Evolutionary conservation across 306 rosid species (phyloP).

Genomic region (Prunus mume): DNA sequence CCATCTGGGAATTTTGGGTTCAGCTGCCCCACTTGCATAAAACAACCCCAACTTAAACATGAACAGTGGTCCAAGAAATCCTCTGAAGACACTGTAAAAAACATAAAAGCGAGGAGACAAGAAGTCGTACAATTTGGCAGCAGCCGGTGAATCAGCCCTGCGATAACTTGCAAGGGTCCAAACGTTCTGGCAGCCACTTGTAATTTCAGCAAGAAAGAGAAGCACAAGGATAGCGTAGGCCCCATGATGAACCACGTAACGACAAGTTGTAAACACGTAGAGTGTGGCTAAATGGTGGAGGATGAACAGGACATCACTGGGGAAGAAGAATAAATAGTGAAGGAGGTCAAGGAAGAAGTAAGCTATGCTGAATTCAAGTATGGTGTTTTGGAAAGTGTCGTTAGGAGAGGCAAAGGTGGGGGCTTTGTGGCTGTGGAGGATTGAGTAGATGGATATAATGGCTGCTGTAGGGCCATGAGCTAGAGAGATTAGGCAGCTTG

Average conservation of each 20-base stretch:
- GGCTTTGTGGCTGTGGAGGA: background rate
- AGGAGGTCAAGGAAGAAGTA: constrained; percentile 47
- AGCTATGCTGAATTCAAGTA: constrained; percentile 43
- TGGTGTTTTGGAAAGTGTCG: constrained; percentile 20
- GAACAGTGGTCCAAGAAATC: constrained; percentile 37
- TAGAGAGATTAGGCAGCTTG: constrained; percentile 51
- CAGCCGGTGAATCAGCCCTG: constrained; percentile 18
- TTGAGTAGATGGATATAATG: constrained; percentile 31
- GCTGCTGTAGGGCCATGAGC: constrained; percentile 46
- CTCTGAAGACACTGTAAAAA: constrained; percentile 39
- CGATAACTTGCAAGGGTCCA: constrained; percentile 35
- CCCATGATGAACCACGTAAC: constrained; percentile 38
- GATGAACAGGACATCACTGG: constrained; percentile 37
- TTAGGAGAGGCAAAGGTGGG: constrained; percentile 37
- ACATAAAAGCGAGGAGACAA: constrained; percentile 40
- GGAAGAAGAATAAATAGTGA: constrained; percentile 39
- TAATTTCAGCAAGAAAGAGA: constrained; percentile 42
- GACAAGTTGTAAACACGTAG: constrained; percentile 39
- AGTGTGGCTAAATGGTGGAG: constrained; percentile 48
- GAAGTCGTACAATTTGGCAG: constrained; percentile 28
- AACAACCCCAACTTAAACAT: constrained; percentile 38
- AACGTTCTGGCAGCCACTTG: constrained; percentile 49
- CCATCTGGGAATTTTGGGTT: constrained; percentile 36
- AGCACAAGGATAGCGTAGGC: constrained; percentile 40
- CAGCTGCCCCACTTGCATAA: constrained; percentile 28